Base-by-base conservation (phyloP, 164 flowering plant genomes). In the Paratinospora sagittata region DNA sequence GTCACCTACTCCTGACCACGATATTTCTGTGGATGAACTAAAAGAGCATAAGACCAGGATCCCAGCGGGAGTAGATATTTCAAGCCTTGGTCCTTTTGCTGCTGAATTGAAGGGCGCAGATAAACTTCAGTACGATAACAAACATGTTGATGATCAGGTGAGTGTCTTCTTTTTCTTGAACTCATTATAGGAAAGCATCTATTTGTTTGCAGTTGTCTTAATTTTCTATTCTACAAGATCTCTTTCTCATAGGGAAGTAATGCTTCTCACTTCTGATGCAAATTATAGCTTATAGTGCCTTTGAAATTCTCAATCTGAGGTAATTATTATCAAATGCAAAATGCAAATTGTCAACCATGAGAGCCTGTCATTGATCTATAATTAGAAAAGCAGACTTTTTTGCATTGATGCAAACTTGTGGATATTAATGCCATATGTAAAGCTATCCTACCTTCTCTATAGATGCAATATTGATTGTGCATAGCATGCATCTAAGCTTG, bases 91-190 rank as follows among this genome's bases (percentile, higher is more conserved):
- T n/a, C 80, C 84, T 70, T 91, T 90, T 81, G 95, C 90, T 74
- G 83, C 89, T 14, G 98, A 89, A 63, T 76, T 93, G 68, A 90
- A 89, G 80, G 89, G 89, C 73, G 87, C 86, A 90, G 95, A 91
- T 65, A 83, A 88, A 73, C 78, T 79, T 64, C 86, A 87, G 67
- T 84, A 80, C 78, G 87, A 83, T 73, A 84, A 85, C 66, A 84
- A 88, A 75, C 81, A 80, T 66, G 81, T 36, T 47, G 83, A 81
- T 27, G 84, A 80, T 61, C 84, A 86, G 96, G 98, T 91, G 65
- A 76, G 5, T 63, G 55, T 61, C 49, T 39, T 57, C 33, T 61
- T 61, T 9, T 61, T 13, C 16, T 61, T 61, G 64, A 61, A 8
- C 64, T 61, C 13, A 27, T 61, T 61, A 11, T 27, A 61, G 13